These are phyloP conservation scores for Rhynchospora pubera DNA, from an alignment of 176 grass and related monocot species.

Conservation along the genomic window DNA sequence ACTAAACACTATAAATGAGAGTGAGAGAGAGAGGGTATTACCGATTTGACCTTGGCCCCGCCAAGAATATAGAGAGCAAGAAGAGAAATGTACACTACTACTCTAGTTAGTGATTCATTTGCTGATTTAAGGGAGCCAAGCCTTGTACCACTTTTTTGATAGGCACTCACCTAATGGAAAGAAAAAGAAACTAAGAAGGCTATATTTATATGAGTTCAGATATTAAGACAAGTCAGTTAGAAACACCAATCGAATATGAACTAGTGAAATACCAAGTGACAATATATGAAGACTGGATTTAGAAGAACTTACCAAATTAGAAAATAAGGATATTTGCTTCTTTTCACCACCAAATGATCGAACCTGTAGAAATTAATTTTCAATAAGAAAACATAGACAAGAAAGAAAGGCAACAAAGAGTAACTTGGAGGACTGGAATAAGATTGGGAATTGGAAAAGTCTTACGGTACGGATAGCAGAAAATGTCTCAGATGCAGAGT, in stretches of 20 bases:
- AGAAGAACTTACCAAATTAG: conserved; percentile 55
- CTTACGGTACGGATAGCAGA: conserved; percentile 87
- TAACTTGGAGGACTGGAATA: conserved; percentile 2
- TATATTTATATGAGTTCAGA: neutral
- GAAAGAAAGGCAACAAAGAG: neutral
- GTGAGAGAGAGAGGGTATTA: conserved; percentile 23
- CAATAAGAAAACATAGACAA: conserved; percentile 24
- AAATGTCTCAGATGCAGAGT: conserved; percentile 87
- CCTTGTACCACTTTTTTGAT: conserved; percentile 80
- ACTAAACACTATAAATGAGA: neutral
- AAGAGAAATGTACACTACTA: conserved; percentile 82
- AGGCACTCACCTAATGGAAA: conserved; percentile 55
- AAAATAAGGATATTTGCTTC: conserved; percentile 79
- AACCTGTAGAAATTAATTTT: conserved; percentile 46
- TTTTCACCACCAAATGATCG: conserved; percentile 90
- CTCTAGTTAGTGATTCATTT: conserved; percentile 90
- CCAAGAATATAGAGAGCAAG: conserved; percentile 83
- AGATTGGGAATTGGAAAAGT: conserved; percentile 26
- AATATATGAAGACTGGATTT: neutral
- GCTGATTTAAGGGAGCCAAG: conserved; percentile 85
- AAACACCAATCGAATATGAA: conserved; percentile 3
- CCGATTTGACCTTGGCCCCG: conserved; percentile 88
- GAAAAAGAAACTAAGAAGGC: conserved; percentile 5
- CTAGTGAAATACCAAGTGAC: neutral
- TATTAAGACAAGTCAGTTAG: neutral